A percentile compares a stretch with the other conserved stretches of the same genome.
Evolutionary conservation across 768 basidiomycete genomes (phyloP).

Genomic region (Lentinula guzmanii): DNA sequence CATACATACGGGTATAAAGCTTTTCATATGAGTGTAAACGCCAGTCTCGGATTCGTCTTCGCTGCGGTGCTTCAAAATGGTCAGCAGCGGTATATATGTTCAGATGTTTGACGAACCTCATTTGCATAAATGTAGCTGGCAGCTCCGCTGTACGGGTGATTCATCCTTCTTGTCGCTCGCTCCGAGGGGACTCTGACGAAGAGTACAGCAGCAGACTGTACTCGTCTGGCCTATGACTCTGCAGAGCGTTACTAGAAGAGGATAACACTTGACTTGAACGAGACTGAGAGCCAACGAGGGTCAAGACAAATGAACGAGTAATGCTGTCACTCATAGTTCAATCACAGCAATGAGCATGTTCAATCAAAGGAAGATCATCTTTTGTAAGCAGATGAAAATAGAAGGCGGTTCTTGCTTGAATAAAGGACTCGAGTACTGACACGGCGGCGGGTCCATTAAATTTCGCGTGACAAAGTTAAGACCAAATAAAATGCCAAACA

Average conservation of each 20-base stretch:
- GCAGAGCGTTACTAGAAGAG: no score
- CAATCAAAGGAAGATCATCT: slow-evolving; percentile 8
- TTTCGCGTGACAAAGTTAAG: no score
- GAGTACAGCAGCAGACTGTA: not conserved
- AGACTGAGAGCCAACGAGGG: not conserved
- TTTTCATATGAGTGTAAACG: not conserved
- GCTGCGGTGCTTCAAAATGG: not conserved
- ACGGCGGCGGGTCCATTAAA: no score
- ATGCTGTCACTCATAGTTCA: no score
- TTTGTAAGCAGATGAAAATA: not conserved
- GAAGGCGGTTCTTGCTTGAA: no score
- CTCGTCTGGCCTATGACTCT: not conserved
- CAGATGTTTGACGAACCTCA: slow-evolving; percentile 17
- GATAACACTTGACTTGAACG: slow-evolving; percentile 4
- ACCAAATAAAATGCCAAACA: no score
- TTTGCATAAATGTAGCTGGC: slow-evolving; percentile 28
- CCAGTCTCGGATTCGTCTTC: slow-evolving; percentile 2
- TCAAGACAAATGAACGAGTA: no score
- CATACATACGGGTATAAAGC: not conserved
- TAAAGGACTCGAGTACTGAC: no score
- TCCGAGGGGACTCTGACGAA: not conserved
- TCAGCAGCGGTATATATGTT: not conserved
- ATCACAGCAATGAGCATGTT: slow-evolving; percentile 13
- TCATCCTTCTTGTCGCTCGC: slow-evolving; percentile 12
- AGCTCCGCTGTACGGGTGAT: slow-evolving; percentile 26